phyloP scores from a whole-genome alignment of 2,329 filamentous ascomycete species.

The Aspergillus felis region DNA sequence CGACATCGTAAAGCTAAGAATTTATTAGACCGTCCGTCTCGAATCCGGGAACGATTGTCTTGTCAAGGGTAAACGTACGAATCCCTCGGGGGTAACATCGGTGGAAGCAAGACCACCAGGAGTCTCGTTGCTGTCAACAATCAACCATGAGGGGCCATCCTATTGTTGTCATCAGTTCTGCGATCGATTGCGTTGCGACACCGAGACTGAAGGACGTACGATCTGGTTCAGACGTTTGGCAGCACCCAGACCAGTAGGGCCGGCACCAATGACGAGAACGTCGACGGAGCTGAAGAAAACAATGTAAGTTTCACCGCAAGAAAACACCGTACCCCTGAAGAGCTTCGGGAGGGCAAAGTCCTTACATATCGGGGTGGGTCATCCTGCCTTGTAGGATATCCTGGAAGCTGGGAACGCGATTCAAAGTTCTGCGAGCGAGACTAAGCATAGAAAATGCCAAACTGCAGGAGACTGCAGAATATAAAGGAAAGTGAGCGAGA shows the following conservation, averaged over 20 bases:
- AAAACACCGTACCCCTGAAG: constrained; percentile 4
- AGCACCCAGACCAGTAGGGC: constrained; percentile 94
- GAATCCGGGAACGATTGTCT: neutral
- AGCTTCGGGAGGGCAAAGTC: neutral
- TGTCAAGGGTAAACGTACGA: constrained; percentile 62
- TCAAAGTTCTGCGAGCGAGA: constrained; percentile 41
- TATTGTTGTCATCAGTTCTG: constrained; percentile 40
- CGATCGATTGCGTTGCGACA: neutral
- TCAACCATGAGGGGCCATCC: constrained; percentile 93
- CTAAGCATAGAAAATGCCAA: constrained; percentile 39
- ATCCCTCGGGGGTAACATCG: constrained; percentile 91
- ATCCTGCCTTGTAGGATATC: constrained; percentile 46
- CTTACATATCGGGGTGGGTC: constrained; percentile 45
- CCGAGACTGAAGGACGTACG: constrained; percentile 52
- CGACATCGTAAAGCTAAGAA: constrained; percentile 89
- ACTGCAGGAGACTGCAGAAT: constrained; percentile 29
- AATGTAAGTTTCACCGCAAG: constrained; percentile 12
- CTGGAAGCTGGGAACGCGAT: constrained; percentile 44
- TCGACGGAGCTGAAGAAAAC: constrained; percentile 70
- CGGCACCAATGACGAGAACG: constrained; percentile 95
- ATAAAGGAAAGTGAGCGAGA: constrained; percentile 17
- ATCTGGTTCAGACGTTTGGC: constrained; percentile 97
- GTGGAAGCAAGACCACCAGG: constrained; percentile 95
- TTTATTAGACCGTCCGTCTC: constrained; percentile 11
- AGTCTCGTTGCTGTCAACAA: constrained; percentile 85